A percentile compares a stretch with the other conserved stretches of the same genome.
Evolutionary conservation across 2,329 filamentous ascomycete genomes (phyloP).

Genomic region (Ophiosphaerella korrae): DNA sequence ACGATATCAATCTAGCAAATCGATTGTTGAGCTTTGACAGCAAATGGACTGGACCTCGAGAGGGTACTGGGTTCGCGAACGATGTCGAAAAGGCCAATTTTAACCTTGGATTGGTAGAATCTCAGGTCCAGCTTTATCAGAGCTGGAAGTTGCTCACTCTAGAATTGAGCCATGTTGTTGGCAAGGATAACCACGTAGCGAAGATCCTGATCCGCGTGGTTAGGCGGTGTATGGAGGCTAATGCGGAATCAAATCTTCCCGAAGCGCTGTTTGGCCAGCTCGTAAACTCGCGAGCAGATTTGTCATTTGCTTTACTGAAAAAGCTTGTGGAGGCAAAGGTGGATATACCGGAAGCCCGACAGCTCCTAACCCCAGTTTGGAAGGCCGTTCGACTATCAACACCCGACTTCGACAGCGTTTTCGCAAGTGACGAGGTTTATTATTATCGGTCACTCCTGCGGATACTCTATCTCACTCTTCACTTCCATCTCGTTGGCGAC

Average conservation of each 20-base stretch:
- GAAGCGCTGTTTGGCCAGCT: slow-evolving; percentile 83
- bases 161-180: slow-evolving; percentile 74
- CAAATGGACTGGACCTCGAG: slow-evolving; percentile 68
- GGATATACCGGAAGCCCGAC: slow-evolving; percentile 57
- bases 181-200: slow-evolving; percentile 61
- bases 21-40: slow-evolving; percentile 77
- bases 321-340: slow-evolving; percentile 68
- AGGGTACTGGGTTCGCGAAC: slow-evolving; percentile 72
- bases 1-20: slow-evolving; percentile 76
- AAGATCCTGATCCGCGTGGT: slow-evolving; percentile 76
- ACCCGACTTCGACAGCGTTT: slow-evolving; percentile 64
- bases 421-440: slow-evolving; percentile 61
- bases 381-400: slow-evolving; percentile 61
- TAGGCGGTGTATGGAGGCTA: slow-evolving; percentile 77
- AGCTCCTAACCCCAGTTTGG: slow-evolving; percentile 65
- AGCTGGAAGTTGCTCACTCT: slow-evolving; percentile 88
- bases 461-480: slow-evolving; percentile 81
- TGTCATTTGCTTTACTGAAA: slow-evolving; percentile 82
- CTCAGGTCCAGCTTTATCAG: slow-evolving; percentile 83
- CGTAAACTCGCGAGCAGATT: slow-evolving; percentile 74
- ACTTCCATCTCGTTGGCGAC: slow-evolving; percentile 59
- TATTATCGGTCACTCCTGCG: slow-evolving; percentile 87
- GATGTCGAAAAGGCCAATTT: slow-evolving; percentile 88
- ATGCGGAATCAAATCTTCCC: slow-evolving; percentile 72
- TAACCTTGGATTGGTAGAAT: slow-evolving; percentile 90